These are phyloP conservation scores for Tephrocybe sp. DNA, from an alignment of 768 basidiomycete species.

Conservation along the genomic window DNA sequence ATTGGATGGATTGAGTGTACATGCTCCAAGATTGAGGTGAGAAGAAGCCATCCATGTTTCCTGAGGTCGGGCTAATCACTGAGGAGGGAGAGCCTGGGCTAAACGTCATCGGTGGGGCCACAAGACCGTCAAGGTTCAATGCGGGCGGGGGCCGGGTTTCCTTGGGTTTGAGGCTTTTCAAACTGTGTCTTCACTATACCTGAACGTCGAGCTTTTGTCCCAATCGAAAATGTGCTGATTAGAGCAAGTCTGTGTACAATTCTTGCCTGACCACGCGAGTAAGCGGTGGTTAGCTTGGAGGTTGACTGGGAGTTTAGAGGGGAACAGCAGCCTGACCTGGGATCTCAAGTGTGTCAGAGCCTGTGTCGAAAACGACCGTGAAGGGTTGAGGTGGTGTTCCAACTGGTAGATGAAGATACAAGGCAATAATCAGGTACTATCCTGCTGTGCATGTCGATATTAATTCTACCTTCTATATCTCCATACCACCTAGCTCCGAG, in stretches of 20 bases:
- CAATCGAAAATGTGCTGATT: conserved; percentile 14
- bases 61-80: conserved; percentile 6
- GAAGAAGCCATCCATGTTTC: conserved; percentile 5
- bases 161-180: conserved; percentile 20
- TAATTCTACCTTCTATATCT: conserved; percentile 37
- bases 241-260: conserved; percentile 12
- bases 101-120: neutral
- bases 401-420: conserved; percentile 23
- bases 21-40: conserved; percentile 10
- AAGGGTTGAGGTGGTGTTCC: conserved; percentile 53
- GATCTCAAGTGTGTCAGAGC: conserved; percentile 14
- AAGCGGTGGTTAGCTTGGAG: no score
- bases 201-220: conserved; percentile 17
- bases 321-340: conserved; percentile 1
- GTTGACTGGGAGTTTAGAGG: conserved; percentile 23
- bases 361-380: conserved; percentile 23
- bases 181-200: conserved; percentile 11
- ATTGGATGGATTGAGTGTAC: conserved; percentile 11
- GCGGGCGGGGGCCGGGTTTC: neutral
- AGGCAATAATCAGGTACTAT: neutral
- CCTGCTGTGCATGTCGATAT: neutral
- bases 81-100: neutral
- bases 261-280: conserved; percentile 5
- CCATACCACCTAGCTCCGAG: conserved; percentile 43
- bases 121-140: neutral